These are phyloP conservation scores for Phytopythium delawarense DNA, from an alignment of 352 stramenopile genomes.

Conservation along the genomic window DNA sequence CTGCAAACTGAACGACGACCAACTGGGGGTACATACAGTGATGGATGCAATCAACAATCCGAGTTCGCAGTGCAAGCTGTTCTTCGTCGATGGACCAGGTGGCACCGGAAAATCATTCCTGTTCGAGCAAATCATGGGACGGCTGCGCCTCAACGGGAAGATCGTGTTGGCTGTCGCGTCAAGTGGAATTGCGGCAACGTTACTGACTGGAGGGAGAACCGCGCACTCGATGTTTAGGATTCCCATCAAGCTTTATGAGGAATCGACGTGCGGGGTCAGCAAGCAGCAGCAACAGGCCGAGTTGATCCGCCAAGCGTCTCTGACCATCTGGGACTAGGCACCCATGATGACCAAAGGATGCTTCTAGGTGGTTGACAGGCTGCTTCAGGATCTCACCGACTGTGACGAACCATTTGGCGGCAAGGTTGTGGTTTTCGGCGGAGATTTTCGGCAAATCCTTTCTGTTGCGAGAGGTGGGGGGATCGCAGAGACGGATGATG, in stretches of 20 bases:
- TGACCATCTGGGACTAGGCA: conserved; percentile 12
- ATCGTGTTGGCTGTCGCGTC: conserved; percentile 24
- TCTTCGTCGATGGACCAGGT: conserved; percentile 29
- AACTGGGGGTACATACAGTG: conserved; percentile 13
- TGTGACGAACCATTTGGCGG: conserved; percentile 18
- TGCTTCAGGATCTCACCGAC: conserved; percentile 13
- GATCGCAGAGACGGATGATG: conserved; percentile 9
- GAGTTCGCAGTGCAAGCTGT: conserved; percentile 8
- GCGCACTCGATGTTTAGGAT: conserved; percentile 31
- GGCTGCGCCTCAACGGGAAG: conserved; percentile 12
- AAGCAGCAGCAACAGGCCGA: conserved; percentile 13
- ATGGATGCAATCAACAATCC: conserved; percentile 3
- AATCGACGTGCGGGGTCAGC: conserved; percentile 16
- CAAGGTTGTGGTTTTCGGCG: conserved; percentile 15
- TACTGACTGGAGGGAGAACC: conserved; percentile 25
- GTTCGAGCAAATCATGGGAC: conserved; percentile 17
- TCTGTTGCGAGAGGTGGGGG: conserved; percentile 9
- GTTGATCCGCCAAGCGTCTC: conserved; percentile 7
- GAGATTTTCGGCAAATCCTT: conserved; percentile 24
- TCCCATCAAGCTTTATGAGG: conserved; percentile 12
- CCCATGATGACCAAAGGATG: conserved; percentile 10
- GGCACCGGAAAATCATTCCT: conserved; percentile 31
- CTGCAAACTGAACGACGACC: conserved; percentile 2
- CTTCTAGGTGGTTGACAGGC: conserved; percentile 22
- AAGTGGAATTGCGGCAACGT: conserved; percentile 22